Conservation (phyloP, 176 grass and related monocot species). For the Hsuehochloa calcarea region DNA sequence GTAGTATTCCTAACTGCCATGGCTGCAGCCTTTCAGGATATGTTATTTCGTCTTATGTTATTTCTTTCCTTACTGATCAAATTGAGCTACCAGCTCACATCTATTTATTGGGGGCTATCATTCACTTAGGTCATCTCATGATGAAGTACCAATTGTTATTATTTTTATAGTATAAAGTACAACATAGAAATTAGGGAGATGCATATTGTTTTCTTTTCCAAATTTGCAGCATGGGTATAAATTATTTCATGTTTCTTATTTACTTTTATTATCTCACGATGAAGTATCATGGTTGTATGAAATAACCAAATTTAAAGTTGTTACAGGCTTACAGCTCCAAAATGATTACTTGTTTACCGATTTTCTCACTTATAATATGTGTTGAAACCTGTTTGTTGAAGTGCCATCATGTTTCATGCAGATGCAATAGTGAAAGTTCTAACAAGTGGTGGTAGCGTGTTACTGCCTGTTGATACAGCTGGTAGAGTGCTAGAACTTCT, state of each 20-base stretch:
- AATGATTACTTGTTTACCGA: neutral
- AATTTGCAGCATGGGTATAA: neutral
- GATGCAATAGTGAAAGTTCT: conserved; percentile 74
- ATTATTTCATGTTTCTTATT: neutral
- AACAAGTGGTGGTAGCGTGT: conserved; percentile 64
- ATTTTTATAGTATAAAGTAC: neutral
- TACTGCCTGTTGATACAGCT: conserved; percentile 92
- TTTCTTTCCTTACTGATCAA: neutral
- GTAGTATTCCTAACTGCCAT: neutral
- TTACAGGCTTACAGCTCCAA: neutral
- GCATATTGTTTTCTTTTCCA: neutral
- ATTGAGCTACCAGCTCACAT: neutral
- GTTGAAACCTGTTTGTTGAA: neutral
- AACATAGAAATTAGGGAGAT: neutral
- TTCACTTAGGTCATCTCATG: neutral
- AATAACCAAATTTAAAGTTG: neutral
- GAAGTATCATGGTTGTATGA: neutral
- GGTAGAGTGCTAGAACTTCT: conserved; percentile 94
- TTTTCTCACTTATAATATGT: conserved; percentile 15
- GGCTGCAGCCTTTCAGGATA: neutral
- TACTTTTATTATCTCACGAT: neutral
- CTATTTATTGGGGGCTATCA: neutral
- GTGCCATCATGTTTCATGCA: conserved; percentile 45
- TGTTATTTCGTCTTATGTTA: neutral
- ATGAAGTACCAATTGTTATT: neutral